Conservation (phyloP, 2,329 filamentous ascomycete genomes). For the Colletotrichum paranaense region DNA sequence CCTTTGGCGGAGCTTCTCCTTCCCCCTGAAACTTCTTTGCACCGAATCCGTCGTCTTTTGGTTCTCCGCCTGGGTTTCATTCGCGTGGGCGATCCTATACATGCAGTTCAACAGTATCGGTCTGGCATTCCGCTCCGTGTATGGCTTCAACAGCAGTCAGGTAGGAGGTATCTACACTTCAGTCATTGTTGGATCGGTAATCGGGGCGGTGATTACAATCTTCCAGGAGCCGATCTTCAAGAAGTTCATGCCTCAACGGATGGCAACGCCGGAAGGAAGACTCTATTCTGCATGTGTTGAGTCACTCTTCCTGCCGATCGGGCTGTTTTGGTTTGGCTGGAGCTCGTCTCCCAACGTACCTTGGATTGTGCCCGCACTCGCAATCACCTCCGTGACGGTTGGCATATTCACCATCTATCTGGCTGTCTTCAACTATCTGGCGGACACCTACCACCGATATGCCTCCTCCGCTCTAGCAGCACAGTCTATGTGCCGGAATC, state of each 20-base stretch:
- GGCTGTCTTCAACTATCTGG: slow-evolving; percentile 76
- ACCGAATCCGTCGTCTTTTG: slow-evolving; percentile 72
- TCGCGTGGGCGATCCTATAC: slow-evolving; percentile 78
- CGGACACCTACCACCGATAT: slow-evolving; percentile 75
- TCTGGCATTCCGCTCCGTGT: slow-evolving; percentile 71
- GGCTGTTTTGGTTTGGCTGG: slow-evolving; percentile 79
- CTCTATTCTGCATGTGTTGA: slow-evolving; percentile 74
- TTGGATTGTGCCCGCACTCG: slow-evolving; percentile 74
- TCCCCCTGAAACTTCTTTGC: slow-evolving; percentile 57
- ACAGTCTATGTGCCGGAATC: slow-evolving; percentile 74
- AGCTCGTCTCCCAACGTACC: slow-evolving; percentile 61
- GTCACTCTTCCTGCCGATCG: slow-evolving; percentile 70
- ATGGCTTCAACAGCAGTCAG: slow-evolving; percentile 70
- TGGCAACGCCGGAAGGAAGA: slow-evolving; percentile 65
- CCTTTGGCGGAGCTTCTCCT: slow-evolving; percentile 42
- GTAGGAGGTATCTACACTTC: slow-evolving; percentile 71
- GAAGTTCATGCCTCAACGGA: slow-evolving; percentile 49
- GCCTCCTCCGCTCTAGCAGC: slow-evolving; percentile 75
- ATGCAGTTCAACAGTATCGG: slow-evolving; percentile 69
- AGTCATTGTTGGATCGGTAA: slow-evolving; percentile 49
- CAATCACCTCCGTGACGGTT: slow-evolving; percentile 71
- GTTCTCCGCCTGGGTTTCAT: slow-evolving; percentile 78
- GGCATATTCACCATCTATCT: slow-evolving; percentile 77
- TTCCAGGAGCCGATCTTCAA: slow-evolving; percentile 68
- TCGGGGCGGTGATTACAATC: slow-evolving; percentile 66